Conservation (phyloP, 1,139 yeast genomes). For the Taphrina wiesneri region DNA sequence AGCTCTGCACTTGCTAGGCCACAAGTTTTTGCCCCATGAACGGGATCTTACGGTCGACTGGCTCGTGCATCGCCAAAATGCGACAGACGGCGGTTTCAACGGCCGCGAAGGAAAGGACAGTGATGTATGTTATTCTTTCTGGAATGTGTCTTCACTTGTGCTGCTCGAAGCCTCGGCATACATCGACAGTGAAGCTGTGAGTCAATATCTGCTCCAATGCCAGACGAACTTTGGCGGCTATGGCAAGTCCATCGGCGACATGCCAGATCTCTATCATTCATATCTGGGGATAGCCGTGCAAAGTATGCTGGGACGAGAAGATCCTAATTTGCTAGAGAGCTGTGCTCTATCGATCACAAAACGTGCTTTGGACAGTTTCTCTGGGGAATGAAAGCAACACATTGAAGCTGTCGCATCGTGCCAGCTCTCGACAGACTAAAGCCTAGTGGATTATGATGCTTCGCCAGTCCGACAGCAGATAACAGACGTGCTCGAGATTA, state of each 20-base stretch:
- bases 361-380: background rate
- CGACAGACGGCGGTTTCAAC: slow-evolving; percentile 59
- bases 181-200: slow-evolving; percentile 49
- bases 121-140: slow-evolving; percentile 91
- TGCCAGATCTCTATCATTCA: slow-evolving; percentile 56
- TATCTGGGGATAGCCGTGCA: slow-evolving; percentile 48
- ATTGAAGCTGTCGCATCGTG: background rate
- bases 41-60: slow-evolving; percentile 53
- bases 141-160: slow-evolving; percentile 69
- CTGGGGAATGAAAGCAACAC: background rate
- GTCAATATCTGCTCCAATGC: slow-evolving; percentile 56
- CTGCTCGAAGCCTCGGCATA: slow-evolving; percentile 48
- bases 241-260: slow-evolving; percentile 61
- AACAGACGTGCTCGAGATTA: no score
- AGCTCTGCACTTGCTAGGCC: slow-evolving; percentile 54
- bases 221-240: slow-evolving; percentile 82
- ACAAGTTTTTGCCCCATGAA: background rate
- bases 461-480: no score
- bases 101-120: slow-evolving; percentile 83
- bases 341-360: slow-evolving; percentile 12
- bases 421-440: background rate
- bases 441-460: background rate
- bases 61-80: slow-evolving; percentile 55
- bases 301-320: background rate
- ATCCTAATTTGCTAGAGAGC: background rate